Evolutionary conservation across 441 rosid genomes (phyloP), one percentile per base, ranked within the genome.

Genomic region (Manihot esculenta): DNA sequence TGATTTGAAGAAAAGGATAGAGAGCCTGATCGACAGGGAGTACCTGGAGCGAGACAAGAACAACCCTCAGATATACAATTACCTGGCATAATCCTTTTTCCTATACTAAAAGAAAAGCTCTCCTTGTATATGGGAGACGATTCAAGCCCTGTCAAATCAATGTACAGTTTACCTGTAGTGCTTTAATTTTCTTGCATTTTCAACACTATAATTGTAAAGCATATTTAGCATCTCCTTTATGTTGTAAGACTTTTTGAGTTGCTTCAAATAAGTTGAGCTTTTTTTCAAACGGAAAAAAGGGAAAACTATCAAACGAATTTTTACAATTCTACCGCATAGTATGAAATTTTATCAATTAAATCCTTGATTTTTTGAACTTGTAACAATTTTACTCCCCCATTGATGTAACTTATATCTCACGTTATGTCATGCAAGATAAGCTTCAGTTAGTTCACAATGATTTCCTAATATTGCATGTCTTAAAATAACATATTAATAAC

Each of bases 1-100:
- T 5, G 99, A 96, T 84, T 80, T 96, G 88, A 96, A 96, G 97
- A 96, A 96, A 80, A 89, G 99, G 76, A 93, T 96, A n/a, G 99
- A 93, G 76, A 93, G 98, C 81, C 87, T 96, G 41, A 96, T 96
- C 15, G 99, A 93, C 81, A 72, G 99, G 82, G 99, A 96, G 79
- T 96, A 96, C 89, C 85, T 96, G 77, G 98, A 93, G 88, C 83
- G 99, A 74, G 99, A 96, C 87, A 93, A 93, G 88, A 96, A 71
- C 90, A 96, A 96, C 75, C 96, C 98, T 21, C 99, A 91, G 76
- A 85, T 96, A 77, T 96, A 96, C 88, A 96, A 96, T 74, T 96
- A 96, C 87, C 81, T 93, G 72, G 99, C 99, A 17, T 88, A 74
- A 66, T 70, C 33, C 60, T 33, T 21, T 44, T 23, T 13, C 33